A percentile compares a stretch with the other conserved stretches of the same genome.
These are phyloP conservation scores for Blastocystis sp. DNA, from an alignment of 352 stramenopile species.

Conservation along the genomic window DNA sequence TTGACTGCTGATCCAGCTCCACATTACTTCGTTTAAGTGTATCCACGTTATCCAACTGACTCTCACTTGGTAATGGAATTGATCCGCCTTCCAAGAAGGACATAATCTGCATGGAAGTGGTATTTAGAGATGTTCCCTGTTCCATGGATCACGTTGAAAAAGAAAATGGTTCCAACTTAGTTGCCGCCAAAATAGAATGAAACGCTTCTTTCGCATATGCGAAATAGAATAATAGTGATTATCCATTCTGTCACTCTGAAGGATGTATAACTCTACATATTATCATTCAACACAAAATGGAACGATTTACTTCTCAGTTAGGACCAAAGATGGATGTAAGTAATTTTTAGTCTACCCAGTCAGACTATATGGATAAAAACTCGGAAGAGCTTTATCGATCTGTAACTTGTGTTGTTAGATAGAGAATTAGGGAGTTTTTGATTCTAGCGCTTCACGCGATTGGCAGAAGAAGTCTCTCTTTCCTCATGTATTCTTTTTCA, in stretches of 20 bases:
- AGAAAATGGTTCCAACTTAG: background rate
- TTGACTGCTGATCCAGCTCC: no score
- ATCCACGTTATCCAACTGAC: no score
- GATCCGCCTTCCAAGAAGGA: no score
- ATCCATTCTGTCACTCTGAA: background rate
- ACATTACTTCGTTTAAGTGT: no score
- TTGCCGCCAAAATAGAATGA: constrained; percentile 24
- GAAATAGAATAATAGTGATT: background rate
- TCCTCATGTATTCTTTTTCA: background rate
- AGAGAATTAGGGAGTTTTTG: background rate
- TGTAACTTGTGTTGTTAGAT: no score
- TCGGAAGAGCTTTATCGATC: no score
- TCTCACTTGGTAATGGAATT: no score
- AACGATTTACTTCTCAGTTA: no score
- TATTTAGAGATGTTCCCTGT: no score
- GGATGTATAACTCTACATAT: background rate
- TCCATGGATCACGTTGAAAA: background rate
- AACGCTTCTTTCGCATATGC: background rate
- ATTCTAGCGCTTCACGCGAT: background rate
- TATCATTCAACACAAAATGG: background rate
- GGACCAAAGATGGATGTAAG: background rate
- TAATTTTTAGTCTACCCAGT: background rate
- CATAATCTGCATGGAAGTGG: no score
- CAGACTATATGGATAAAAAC: no score
- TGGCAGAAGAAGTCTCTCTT: background rate